phyloP scores from a whole-genome alignment of 768 basidiomycete species.

The Termitomyces sp. region DNA sequence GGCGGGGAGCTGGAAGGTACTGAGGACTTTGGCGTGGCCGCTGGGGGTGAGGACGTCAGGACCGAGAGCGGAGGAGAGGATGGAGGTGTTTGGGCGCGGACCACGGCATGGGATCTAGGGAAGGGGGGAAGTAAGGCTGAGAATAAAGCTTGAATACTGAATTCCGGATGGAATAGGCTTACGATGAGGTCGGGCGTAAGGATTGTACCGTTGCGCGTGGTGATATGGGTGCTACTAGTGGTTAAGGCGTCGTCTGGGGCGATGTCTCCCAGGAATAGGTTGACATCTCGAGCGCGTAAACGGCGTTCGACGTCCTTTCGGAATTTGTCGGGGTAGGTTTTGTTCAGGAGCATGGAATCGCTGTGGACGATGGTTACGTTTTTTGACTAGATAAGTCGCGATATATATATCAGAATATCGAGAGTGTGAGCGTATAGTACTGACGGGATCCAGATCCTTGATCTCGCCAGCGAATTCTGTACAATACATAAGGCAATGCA shows the following conservation, averaged over 20 bases:
- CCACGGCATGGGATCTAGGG: slow-evolving; percentile 35
- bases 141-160: no score
- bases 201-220: slow-evolving; percentile 45
- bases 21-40: slow-evolving; percentile 46
- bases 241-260: slow-evolving; percentile 34
- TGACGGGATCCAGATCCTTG: slow-evolving; percentile 33
- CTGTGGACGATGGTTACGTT: slow-evolving; percentile 62
- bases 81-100: slow-evolving; percentile 45
- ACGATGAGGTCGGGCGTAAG: slow-evolving; percentile 59
- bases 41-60: slow-evolving; percentile 28
- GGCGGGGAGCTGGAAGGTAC: slow-evolving; percentile 51
- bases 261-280: slow-evolving; percentile 48
- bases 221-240: slow-evolving; percentile 38
- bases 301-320: slow-evolving; percentile 42
- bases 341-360: slow-evolving; percentile 47
- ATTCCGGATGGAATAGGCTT: slow-evolving; percentile 17
- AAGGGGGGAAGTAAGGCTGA: background rate
- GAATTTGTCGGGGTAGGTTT: slow-evolving; percentile 50
- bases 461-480: slow-evolving; percentile 40
- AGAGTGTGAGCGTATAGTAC: no score
- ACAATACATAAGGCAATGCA: background rate
- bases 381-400: slow-evolving; percentile 32
- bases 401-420: no score
- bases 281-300: slow-evolving; percentile 40
- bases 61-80: slow-evolving; percentile 38